A percentile compares a stretch with the other conserved stretches of the same genome.
Conservation (phyloP, 1,284 basidiomycete species). For the Coniferiporia sulphurascens region DNA sequence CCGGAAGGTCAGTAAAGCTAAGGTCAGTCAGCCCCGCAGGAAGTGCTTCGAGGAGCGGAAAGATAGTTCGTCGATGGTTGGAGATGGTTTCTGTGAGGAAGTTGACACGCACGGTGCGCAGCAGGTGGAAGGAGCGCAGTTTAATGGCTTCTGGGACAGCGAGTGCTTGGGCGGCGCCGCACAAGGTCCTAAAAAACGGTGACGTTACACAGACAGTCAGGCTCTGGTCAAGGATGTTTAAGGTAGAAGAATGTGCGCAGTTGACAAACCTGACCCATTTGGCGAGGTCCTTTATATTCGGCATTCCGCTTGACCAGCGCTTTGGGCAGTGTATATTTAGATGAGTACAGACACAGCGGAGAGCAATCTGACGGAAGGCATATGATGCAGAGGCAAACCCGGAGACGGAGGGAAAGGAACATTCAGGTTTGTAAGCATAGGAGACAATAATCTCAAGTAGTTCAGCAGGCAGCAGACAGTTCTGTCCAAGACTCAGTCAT, state of each 20-base stretch:
- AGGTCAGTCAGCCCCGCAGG: constrained; percentile 33
- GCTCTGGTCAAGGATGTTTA: background rate
- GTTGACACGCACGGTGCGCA: constrained; percentile 13
- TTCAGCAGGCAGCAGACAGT: constrained; percentile 17
- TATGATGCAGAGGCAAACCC: constrained; percentile 18
- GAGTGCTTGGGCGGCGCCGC: constrained; percentile 11
- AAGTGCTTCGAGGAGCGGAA: constrained; percentile 26
- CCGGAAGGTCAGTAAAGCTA: constrained; percentile 46
- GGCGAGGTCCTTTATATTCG: constrained; percentile 4
- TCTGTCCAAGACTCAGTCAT: background rate
- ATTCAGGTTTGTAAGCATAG: constrained; percentile 3
- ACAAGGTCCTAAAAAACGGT: constrained; percentile 5
- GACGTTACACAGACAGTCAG: background rate
- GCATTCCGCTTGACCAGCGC: constrained; percentile 15
- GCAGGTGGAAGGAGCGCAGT: constrained; percentile 9
- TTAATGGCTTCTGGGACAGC: constrained; percentile 6
- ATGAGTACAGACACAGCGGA: constrained; percentile 10
- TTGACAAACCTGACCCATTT: constrained; percentile 11
- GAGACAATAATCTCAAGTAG: constrained; percentile 13
- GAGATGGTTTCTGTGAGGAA: constrained; percentile 17
- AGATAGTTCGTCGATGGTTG: constrained; percentile 24
- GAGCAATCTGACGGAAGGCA: constrained; percentile 14
- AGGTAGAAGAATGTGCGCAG: background rate
- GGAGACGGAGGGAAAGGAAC: constrained; percentile 10
- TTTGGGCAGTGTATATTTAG: constrained; percentile 11